A percentile compares a stretch with the other conserved stretches of the same genome.
Conservation (phyloP, 2,329 filamentous ascomycete species). For the Zymoseptoria brevis region DNA sequence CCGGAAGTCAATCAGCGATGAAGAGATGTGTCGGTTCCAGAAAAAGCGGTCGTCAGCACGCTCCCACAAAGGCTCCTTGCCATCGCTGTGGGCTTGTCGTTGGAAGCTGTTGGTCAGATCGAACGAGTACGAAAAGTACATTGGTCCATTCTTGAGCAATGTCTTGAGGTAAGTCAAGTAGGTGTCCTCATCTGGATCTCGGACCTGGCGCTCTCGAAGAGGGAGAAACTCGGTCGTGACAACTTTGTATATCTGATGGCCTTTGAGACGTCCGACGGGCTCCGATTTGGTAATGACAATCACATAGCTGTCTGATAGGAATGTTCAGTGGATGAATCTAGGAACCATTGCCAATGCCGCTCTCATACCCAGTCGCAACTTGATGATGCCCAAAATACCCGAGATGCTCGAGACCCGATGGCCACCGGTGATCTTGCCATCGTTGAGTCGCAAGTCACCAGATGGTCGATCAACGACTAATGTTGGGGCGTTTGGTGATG, state of each 20-base stretch:
- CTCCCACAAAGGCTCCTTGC: constrained; percentile 72
- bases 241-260: constrained; percentile 94
- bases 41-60: constrained; percentile 95
- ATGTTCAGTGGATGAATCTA: constrained; percentile 6
- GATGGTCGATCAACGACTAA: constrained; percentile 86
- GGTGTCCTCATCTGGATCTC: constrained; percentile 87
- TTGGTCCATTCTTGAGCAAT: constrained; percentile 72
- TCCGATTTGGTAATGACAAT: constrained; percentile 92
- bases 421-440: constrained; percentile 65
- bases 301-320: constrained; percentile 77
- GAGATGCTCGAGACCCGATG: constrained; percentile 90
- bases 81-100: constrained; percentile 72
- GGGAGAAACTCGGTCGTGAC: constrained; percentile 86
- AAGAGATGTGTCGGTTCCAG: constrained; percentile 92
- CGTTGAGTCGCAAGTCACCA: constrained; percentile 77
- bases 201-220: constrained; percentile 82
- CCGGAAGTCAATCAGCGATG: constrained; percentile 85
- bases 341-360: not conserved
- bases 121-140: constrained; percentile 97
- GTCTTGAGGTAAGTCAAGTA: constrained; percentile 77
- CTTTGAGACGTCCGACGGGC: constrained; percentile 82
- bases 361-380: constrained; percentile 73
- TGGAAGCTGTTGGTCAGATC: constrained; percentile 97
- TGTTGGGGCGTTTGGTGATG: constrained; percentile 78
- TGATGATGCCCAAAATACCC: constrained; percentile 89